These are phyloP conservation scores for Solanum habrochaites DNA, from an alignment of 257 asterid genomes.

Conservation along the genomic window DNA sequence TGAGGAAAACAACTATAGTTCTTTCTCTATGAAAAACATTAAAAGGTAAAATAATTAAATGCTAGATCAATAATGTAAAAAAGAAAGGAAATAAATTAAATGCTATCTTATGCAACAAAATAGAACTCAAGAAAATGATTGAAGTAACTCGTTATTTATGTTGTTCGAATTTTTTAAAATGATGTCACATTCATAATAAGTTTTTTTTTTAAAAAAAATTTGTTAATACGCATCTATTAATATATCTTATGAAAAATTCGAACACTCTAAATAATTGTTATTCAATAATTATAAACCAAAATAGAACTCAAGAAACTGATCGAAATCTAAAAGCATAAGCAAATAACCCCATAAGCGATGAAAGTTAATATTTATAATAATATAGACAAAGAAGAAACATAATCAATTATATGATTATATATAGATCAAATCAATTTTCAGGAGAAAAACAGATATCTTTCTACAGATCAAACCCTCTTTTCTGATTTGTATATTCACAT, in stretches of 20 bases:
- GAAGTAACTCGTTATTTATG: background rate
- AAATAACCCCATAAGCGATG: background rate
- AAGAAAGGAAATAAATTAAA: background rate
- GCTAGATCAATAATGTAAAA: background rate
- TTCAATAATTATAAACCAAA: background rate
- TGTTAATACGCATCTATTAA: too few species aligned
- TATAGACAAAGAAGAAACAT: background rate
- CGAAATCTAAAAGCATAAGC: background rate
- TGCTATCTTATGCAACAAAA: background rate
- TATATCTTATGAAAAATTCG: too few species aligned
- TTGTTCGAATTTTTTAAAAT: background rate
- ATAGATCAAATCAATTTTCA: conserved; percentile 31
- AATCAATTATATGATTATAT: background rate
- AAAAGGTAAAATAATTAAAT: background rate
- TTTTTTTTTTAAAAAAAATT: accelerated
- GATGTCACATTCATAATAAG: background rate
- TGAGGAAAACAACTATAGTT: background rate
- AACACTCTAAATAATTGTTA: background rate
- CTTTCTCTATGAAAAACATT: background rate
- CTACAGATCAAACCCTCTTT: conserved; percentile 17
- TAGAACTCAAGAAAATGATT: background rate
- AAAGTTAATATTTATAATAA: conserved; percentile 8
- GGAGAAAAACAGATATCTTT: conserved; percentile 10
- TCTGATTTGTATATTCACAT: background rate
- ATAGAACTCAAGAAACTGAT: background rate